Evolutionary conservation across 805 yeast species (phyloP), one percentile per base, ranked within the genome.

Genomic region (Candida nanaspora): DNA sequence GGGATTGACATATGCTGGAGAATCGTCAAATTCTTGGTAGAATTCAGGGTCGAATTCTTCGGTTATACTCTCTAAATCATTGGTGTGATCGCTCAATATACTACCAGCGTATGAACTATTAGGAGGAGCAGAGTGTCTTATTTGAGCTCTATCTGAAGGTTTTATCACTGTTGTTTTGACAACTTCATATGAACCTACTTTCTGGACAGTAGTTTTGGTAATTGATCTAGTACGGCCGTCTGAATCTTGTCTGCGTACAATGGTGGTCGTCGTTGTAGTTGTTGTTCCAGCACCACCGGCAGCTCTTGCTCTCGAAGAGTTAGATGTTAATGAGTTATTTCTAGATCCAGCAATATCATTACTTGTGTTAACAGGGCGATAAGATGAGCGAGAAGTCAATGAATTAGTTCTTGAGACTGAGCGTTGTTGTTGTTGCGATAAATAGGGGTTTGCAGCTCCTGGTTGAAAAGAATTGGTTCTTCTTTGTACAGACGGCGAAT

Each of bases 201-300:
- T 64, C 46, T 73, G 68, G 22, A 76, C 63, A 0, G 78, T 74
- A 32, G 72, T 72, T 33, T 70, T 74, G 2, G 80, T 75, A 33
- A 77, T 72, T 3, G 80, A 74, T 41, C 62, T 67, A 0, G 82
- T 76, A 32, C 79, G 65, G 0, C 82, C 82, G 31, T 58, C 61
- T 6, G 63, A 57, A 42, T 74, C 80, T 41, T 63, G 63, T 22
- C 74, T 73, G 46, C 68, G 71, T 10, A 78, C 57, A 15, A 61
- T 55, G 2, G 60, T 57, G 3, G 62, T 48, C 0, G 64, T 57
- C 20, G 60, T 57, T 0, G 60, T 53, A 6, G 55, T 46, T n/a
- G 59, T 46, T 4, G 62, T 47, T 1, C 61, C 55, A 23, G 58
- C 53, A 1, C 59, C 50, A 9, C 53, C 44, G n/a, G 53, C 53